Evolutionary conservation across 768 basidiomycete species (phyloP).

Genomic region (Mycena vitilis): DNA sequence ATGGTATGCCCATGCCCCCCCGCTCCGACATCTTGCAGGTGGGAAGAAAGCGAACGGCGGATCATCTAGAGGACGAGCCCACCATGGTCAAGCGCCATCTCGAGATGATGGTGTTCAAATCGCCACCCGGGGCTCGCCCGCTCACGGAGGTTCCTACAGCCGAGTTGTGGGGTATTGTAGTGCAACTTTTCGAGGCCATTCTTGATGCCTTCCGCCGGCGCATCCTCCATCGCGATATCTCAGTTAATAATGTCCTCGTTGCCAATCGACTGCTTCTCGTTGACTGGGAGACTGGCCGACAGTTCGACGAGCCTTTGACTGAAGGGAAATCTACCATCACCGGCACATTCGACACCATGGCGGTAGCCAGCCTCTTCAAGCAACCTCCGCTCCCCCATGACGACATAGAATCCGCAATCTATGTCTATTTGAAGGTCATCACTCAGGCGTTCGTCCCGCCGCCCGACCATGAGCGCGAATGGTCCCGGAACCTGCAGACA

Average conservation of each 20-base stretch:
- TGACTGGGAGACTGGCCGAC: slow-evolving; percentile 25
- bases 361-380: slow-evolving; percentile 11
- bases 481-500: neutral
- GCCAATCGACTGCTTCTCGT: slow-evolving; percentile 10
- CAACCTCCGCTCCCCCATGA: slow-evolving; percentile 25
- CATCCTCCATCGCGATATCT: slow-evolving; percentile 27
- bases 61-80: neutral
- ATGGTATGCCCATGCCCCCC: slow-evolving; percentile 4
- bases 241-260: slow-evolving; percentile 19
- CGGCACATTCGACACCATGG: slow-evolving; percentile 28
- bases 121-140: slow-evolving; percentile 10
- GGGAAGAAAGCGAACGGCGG: slow-evolving; percentile 7
- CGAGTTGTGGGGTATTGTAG: slow-evolving; percentile 9
- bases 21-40: neutral
- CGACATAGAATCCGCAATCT: slow-evolving; percentile 29
- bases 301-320: slow-evolving; percentile 7
- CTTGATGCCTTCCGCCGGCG: slow-evolving; percentile 25
- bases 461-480: slow-evolving; percentile 6
- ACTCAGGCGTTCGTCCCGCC: slow-evolving; percentile 25
- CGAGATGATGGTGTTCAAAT: slow-evolving; percentile 20
- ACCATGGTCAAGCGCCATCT: slow-evolving; percentile 16
- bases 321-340: slow-evolving; percentile 7
- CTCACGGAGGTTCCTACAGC: slow-evolving; percentile 3
- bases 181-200: slow-evolving; percentile 16
- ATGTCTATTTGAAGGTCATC: slow-evolving; percentile 26